phyloP scores from a whole-genome alignment of 257 asterid species.

The Knoxia roxburghii region DNA sequence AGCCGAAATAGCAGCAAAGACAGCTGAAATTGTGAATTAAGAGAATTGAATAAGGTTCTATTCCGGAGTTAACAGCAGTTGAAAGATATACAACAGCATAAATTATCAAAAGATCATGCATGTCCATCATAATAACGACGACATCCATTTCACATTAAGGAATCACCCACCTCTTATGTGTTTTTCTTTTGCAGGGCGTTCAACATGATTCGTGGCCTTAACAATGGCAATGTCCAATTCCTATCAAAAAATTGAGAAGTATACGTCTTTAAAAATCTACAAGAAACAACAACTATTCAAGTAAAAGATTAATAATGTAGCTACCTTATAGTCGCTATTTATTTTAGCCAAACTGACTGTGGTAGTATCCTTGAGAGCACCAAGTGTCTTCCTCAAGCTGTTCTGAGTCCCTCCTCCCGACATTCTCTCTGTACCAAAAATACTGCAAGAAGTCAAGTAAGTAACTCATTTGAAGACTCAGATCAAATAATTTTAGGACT shows the following conservation, averaged over 20 bases:
- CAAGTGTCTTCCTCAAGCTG: slow-evolving; percentile 89
- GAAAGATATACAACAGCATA: slow-evolving; percentile 1
- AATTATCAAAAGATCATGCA: slow-evolving; percentile 1
- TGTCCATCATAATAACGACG: not conserved
- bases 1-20: slow-evolving; percentile 84
- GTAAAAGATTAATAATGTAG: not conserved
- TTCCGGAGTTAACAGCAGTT: slow-evolving; percentile 7
- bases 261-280: slow-evolving; percentile 8
- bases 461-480: slow-evolving; percentile 14
- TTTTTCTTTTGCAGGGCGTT: slow-evolving; percentile 93
- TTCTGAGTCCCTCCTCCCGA: slow-evolving; percentile 79
- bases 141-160: not conserved
- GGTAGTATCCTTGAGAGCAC: slow-evolving; percentile 90
- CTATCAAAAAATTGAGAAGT: slow-evolving; percentile 29
- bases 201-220: slow-evolving; percentile 95
- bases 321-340: slow-evolving; percentile 90
- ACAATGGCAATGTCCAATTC: slow-evolving; percentile 96
- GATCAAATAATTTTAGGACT: slow-evolving; percentile 7
- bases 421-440: slow-evolving; percentile 42
- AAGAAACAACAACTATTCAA: slow-evolving; percentile 3
- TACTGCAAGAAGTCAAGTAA: slow-evolving; percentile 23
- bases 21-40: slow-evolving; percentile 46
- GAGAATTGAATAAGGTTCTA: slow-evolving; percentile 21
- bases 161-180: slow-evolving; percentile 64
- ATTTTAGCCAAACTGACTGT: slow-evolving; percentile 95